Percentiles rank a stretch among this genome's conserved stretches.
These are phyloP conservation scores for Lithocarpus polystachyus DNA, from an alignment of 306 rosid species.

Conservation along the genomic window DNA sequence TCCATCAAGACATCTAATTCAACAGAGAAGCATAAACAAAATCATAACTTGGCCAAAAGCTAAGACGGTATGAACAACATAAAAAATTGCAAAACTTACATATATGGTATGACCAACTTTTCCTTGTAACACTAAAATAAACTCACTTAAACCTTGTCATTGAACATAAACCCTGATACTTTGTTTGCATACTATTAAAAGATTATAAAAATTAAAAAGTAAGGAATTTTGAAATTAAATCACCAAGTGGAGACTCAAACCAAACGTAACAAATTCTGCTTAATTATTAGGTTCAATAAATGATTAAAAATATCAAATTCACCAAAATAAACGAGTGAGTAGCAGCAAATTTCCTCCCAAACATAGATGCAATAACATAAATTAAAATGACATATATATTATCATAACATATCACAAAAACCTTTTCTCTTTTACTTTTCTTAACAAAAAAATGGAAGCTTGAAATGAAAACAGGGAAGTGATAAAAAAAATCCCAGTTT, in stretches of 20 bases:
- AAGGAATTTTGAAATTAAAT: not conserved
- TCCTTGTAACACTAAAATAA: not conserved
- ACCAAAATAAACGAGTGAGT: not conserved
- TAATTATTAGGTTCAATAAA: not conserved
- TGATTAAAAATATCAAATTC: not conserved
- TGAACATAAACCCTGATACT: not conserved
- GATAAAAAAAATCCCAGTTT: not conserved
- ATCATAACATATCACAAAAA: not conserved
- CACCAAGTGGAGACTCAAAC: too few relatives aligned
- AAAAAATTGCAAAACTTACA: not conserved
- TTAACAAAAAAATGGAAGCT: not conserved
- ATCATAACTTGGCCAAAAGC: not conserved
- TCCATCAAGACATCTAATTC: constrained; percentile 37
- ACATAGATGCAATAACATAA: not conserved
- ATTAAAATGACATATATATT: not conserved
- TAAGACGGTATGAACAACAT: not conserved
- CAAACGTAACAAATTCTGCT: too few relatives aligned
- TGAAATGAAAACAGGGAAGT: not conserved
- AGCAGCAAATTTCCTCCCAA: not conserved
- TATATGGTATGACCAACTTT: not conserved
- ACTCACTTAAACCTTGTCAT: not conserved
- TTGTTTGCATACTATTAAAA: not conserved
- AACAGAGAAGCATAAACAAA: constrained; percentile 7
- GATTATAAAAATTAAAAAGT: not conserved
- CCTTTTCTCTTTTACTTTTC: not conserved